phyloP scores from a whole-genome alignment of 2,329 filamentous ascomycete species.

The Microdochium paspali region DNA sequence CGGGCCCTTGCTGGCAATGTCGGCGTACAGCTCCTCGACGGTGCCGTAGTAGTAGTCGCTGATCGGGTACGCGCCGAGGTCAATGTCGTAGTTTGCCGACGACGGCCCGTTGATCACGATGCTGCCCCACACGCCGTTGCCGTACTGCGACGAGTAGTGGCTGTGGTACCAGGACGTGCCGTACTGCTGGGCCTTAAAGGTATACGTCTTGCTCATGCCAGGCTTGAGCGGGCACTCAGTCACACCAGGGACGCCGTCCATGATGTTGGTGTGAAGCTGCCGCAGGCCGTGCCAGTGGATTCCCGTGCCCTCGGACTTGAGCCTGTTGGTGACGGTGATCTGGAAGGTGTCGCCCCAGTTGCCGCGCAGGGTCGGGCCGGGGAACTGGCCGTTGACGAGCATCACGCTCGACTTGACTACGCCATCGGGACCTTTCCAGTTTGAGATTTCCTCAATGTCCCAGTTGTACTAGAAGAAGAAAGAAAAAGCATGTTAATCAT shows the following conservation, averaged over 20 bases:
- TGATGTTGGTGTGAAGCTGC: slow-evolving; percentile 23
- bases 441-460: not conserved
- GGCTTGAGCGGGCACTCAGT: slow-evolving; percentile 22
- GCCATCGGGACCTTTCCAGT: slow-evolving; percentile 12
- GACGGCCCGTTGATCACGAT: slow-evolving; percentile 33
- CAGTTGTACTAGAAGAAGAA: not conserved
- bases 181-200: slow-evolving; percentile 12
- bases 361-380: slow-evolving; percentile 56
- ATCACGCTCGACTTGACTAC: slow-evolving; percentile 29
- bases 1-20: slow-evolving; percentile 8
- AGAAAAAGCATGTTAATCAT: no score
- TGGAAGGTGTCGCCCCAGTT: slow-evolving; percentile 55
- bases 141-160: slow-evolving; percentile 32
- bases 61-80: slow-evolving; percentile 38
- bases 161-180: slow-evolving; percentile 28
- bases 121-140: slow-evolving; percentile 35
- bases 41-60: slow-evolving; percentile 41
- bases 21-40: slow-evolving; percentile 13
- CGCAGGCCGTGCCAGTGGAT: slow-evolving; percentile 29
- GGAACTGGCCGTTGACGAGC: slow-evolving; percentile 55
- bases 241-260: slow-evolving; percentile 26
- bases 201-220: slow-evolving; percentile 11
- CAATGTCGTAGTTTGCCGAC: slow-evolving; percentile 35
- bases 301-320: slow-evolving; percentile 30
- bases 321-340: slow-evolving; percentile 61